Evolutionary conservation across 805 yeast species (phyloP), one percentile per base, ranked within the genome.

Genomic region (Torulaspora maleeae): DNA sequence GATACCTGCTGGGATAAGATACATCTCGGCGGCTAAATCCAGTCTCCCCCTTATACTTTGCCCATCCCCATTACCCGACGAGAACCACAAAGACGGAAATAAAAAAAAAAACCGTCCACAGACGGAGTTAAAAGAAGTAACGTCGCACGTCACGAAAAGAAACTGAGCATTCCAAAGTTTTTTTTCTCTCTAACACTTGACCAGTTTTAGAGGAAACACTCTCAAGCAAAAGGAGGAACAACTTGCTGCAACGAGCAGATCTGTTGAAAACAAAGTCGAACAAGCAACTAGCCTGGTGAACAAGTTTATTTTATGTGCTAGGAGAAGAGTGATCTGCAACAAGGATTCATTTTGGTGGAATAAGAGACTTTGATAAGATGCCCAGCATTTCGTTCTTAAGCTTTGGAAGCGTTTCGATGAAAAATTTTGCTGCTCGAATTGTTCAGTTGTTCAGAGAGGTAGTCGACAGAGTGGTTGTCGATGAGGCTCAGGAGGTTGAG

Each of bases 391-490:
- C 49, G 13, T 32, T 51, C 27, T 38, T 42, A 25, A 43, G 46
- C 32, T 43, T 43, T 17, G 46, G 41, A n/a, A 42, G 27, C 29
- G 36, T 43, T 13, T 30, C 40, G 27, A 15, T 49, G 36, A 44
- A 38, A 28, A 32, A 38, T 16, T 28, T 50, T 13, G 33, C 51
- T 27, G 17, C 32, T 13, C 36, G 43, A 2, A 35, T 50, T 15
- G 40, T 45, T 6, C 33, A 44, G 16, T 41, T 48, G 29, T 38
- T 56, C 44, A 52, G 45, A 37, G 48, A 45, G 16, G 24, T 54
- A 10, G 54, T 51, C 16, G 45, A 50, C 16, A 44, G 38, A 28
- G 35, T 55, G 8, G 48, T 51, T n/a, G 41, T 51, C 5, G 38
- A 43, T 13, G 45, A 42, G 27, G 17, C 16, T 4, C 20, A 34